Evolutionary conservation across 371 early-diverging fungal genomes (phyloP).

Genomic region (Mucor ambiguus): DNA sequence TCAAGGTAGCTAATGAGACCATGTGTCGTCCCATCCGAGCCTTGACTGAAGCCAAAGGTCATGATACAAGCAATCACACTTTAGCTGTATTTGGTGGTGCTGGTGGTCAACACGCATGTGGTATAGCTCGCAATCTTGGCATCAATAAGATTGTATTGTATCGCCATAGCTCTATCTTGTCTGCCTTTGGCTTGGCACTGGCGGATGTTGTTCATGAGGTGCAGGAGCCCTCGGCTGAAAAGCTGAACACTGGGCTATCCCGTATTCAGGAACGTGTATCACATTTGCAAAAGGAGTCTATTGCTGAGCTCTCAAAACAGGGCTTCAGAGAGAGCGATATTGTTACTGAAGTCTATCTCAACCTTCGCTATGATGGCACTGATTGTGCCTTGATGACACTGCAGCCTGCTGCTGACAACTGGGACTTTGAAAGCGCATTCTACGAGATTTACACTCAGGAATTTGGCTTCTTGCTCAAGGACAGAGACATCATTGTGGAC

Average conservation of each 20-base stretch:
- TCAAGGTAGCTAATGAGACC: conserved; percentile 93
- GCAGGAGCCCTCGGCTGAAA: conserved; percentile 78
- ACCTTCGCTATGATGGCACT: conserved; percentile 93
- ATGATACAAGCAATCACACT: conserved; percentile 83
- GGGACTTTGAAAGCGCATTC: conserved; percentile 71
- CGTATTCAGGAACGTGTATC: conserved; percentile 55
- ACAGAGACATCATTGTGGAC: conserved; percentile 85
- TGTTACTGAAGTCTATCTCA: conserved; percentile 71
- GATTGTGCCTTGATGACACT: conserved; percentile 94
- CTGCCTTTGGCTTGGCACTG: conserved; percentile 90
- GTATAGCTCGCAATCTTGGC: conserved; percentile 88
- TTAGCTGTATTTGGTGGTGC: conserved; percentile 97
- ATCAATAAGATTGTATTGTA: conserved; percentile 85
- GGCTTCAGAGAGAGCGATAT: conserved; percentile 70
- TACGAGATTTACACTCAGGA: conserved; percentile 77
- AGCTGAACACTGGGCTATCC: conserved; percentile 34
- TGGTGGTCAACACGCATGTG: conserved; percentile 93
- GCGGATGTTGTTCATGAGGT: conserved; percentile 94
- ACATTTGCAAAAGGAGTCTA: conserved; percentile 50
- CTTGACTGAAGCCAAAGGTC: conserved; percentile 93
- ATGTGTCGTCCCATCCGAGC: conserved; percentile 96
- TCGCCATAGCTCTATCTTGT: conserved; percentile 86
- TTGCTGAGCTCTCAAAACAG: conserved; percentile 51
- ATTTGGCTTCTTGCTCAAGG: conserved; percentile 89
- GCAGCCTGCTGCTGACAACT: conserved; percentile 55